Conservation (phyloP, 139 green algal genomes). For the Chlamydomonas sp. region DNA sequence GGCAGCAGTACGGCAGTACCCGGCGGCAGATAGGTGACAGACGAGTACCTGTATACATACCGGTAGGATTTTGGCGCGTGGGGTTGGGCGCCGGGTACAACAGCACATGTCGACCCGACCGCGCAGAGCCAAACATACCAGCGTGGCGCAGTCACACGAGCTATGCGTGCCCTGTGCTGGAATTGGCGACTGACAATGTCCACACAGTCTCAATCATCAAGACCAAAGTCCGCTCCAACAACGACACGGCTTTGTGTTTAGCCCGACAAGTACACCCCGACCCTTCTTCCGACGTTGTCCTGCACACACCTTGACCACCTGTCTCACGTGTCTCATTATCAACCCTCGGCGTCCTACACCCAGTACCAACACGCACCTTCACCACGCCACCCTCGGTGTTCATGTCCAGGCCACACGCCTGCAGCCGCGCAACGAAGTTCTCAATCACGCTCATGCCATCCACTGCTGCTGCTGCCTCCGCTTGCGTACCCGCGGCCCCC, state of each 20-base stretch:
- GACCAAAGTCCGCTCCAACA: not conserved
- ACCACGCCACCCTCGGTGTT: conserved; percentile 70
- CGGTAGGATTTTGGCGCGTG: no score
- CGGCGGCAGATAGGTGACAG: no score
- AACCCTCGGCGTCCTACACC: not conserved
- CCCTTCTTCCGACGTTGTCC: not conserved
- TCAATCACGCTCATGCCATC: conserved; percentile 36
- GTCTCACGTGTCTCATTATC: not conserved
- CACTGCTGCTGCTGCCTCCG: not conserved
- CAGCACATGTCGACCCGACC: no score
- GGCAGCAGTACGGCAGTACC: no score
- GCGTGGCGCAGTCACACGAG: no score
- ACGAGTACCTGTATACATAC: no score
- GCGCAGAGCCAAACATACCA: no score
- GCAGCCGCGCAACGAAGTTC: conserved; percentile 56
- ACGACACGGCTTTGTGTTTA: not conserved
- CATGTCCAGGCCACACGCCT: conserved; percentile 64
- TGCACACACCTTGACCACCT: not conserved
- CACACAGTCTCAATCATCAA: not conserved
- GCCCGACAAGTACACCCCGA: not conserved
- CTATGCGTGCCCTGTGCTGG: no score
- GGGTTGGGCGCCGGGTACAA: no score
- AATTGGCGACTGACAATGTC: no score
- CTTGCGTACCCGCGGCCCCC: not conserved
- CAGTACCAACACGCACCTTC: conserved; percentile 53